Evolutionary conservation across 257 asterid species (phyloP).

Genomic region (Rehmannia glutinosa): DNA sequence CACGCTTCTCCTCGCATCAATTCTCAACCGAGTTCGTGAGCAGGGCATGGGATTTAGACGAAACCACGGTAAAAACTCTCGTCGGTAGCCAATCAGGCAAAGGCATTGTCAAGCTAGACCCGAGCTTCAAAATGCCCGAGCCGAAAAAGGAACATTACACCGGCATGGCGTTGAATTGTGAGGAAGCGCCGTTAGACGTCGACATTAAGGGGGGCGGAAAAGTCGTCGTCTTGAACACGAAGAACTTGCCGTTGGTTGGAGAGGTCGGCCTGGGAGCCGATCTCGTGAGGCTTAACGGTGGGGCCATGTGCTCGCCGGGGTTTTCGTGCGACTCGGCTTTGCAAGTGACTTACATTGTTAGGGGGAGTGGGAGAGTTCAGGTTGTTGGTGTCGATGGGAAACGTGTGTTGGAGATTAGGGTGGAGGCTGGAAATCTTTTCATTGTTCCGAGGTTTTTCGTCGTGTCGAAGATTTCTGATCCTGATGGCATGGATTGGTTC

Average conservation of each 20-base stretch:
- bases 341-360: conserved; percentile 63
- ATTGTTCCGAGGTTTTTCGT: conserved; percentile 74
- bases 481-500: conserved; percentile 86
- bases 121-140: conserved; percentile 55
- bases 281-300: conserved; percentile 53
- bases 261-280: conserved; percentile 71
- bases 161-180: conserved; percentile 65
- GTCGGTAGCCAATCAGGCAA: conserved; percentile 40
- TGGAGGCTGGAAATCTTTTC: conserved; percentile 63
- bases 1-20: no score
- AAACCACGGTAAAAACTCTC: conserved; percentile 46
- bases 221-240: conserved; percentile 60
- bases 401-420: conserved; percentile 50
- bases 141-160: conserved; percentile 42
- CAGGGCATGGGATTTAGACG: conserved; percentile 70
- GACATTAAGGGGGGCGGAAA: conserved; percentile 69
- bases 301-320: conserved; percentile 72
- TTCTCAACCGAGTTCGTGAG: conserved; percentile 61
- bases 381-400: conserved; percentile 68
- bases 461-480: conserved; percentile 59
- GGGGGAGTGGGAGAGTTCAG: conserved; percentile 72
- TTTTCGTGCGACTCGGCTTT: conserved; percentile 68
- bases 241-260: conserved; percentile 67
- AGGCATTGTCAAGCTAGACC: conserved; percentile 55
- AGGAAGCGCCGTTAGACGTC: conserved; percentile 66